Base-by-base conservation (phyloP, 148 eudicot species). In the Diospyros lotus region DNA sequence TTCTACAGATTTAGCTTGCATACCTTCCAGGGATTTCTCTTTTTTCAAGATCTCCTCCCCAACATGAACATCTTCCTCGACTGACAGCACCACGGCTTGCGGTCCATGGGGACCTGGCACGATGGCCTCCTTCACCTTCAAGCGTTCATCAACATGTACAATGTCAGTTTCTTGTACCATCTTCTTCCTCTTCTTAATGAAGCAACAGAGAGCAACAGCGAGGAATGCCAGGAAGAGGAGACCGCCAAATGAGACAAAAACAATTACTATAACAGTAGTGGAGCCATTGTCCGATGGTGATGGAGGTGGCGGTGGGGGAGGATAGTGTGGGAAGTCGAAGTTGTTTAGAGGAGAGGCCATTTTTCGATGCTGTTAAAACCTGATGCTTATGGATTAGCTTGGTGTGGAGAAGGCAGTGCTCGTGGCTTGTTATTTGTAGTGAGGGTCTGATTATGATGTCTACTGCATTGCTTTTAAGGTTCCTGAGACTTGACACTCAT, bases 41-140 rank as follows among this genome's bases (percentile, higher is more conserved):
- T 85, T 76, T 72, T 75, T 86, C 44, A 18, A 74, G 52, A 82
- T 88, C 74, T 83, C 81, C 67, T 86, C 87, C 39, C 84, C 86
- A 45, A 75, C 68, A 74, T 87, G 90, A 50, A 88, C 80, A 52
- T 93, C 98, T 40, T 89, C 96, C 73, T 91, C 89, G 0, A 89
- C 9, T 6, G 85, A 74, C 2, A 89, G 81, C 17, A 80, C 72
- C 61, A 87, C 80, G 40, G 82, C 80, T 78, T 88, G 71, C 3
- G 75, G 72, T 4, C 96, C 96, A 77, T 82, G 86, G n/a, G 96
- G 96, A 14, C 98, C 94, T 10, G 74, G 75, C 10, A 86, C 85
- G 7, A 83, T 60, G 10, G 76, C 73, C 78, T 91, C 87, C 18
- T 89, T 85, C 52, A 91, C 75, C 55, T 74, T 86, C 67, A 81